phyloP scores from a whole-genome alignment of 2,329 filamentous ascomycete species.

The Trichoderma simmonsii region DNA sequence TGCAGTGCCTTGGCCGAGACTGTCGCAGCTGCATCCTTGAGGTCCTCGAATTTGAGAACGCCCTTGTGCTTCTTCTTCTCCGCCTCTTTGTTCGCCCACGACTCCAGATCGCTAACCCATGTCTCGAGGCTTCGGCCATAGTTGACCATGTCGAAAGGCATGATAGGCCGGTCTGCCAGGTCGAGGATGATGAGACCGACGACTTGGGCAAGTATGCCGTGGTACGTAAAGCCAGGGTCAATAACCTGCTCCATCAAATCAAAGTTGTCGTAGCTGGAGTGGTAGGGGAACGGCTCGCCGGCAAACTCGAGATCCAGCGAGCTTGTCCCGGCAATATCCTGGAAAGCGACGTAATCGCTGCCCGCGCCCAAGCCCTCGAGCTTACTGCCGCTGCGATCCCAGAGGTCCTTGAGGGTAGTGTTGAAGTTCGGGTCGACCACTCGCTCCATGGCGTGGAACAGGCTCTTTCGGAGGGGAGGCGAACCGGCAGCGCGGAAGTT shows the following conservation, averaged over 20 bases:
- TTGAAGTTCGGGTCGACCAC: constrained; percentile 71
- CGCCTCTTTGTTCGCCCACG: constrained; percentile 59
- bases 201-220: constrained; percentile 74
- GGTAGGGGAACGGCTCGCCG: constrained; percentile 65
- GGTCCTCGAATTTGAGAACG: constrained; percentile 31
- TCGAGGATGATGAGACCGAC: constrained; percentile 82
- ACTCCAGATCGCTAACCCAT: constrained; percentile 65
- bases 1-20: constrained; percentile 50
- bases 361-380: constrained; percentile 69
- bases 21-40: constrained; percentile 55
- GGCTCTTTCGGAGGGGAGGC: constrained; percentile 70
- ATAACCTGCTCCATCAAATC: constrained; percentile 78
- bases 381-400: constrained; percentile 61
- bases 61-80: constrained; percentile 27
- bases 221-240: constrained; percentile 81
- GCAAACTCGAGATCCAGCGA: constrained; percentile 81
- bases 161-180: constrained; percentile 72
- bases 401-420: constrained; percentile 68
- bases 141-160: constrained; percentile 75
- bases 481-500: constrained; percentile 77
- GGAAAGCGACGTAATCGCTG: constrained; percentile 87
- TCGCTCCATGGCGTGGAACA: constrained; percentile 70
- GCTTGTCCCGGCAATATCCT: constrained; percentile 84
- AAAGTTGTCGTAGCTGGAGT: constrained; percentile 87
- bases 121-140: constrained; percentile 65